Conservation (phyloP, 306 rosid genomes). For the Glycyrrhiza uralensis region DNA sequence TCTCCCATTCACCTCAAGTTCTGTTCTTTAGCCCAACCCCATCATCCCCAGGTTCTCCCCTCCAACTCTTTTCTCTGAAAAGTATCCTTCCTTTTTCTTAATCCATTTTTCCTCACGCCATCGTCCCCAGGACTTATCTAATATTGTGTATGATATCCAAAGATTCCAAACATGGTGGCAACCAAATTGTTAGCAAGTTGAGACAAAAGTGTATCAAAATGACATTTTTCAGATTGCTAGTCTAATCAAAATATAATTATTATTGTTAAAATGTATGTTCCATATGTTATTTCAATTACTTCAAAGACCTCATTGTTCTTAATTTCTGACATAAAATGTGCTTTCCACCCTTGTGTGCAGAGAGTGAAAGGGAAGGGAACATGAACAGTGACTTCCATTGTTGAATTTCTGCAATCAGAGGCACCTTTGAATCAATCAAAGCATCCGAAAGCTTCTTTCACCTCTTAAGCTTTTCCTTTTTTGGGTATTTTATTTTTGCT, state of each 20-base stretch:
- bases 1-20: slow-evolving; percentile 22
- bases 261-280: background rate
- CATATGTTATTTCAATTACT: slow-evolving; percentile 7
- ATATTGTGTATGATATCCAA: too few species aligned
- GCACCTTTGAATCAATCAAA: slow-evolving; percentile 40
- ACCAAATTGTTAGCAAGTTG: background rate
- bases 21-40: slow-evolving; percentile 24
- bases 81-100: background rate
- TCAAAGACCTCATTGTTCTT: background rate
- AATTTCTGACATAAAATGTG: background rate
- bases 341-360: slow-evolving; percentile 27
- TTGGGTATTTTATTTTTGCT: background rate
- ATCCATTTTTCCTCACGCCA: background rate
- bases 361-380: slow-evolving; percentile 30
- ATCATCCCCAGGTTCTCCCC: background rate
- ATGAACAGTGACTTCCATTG: slow-evolving; percentile 49
- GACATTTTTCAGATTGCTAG: background rate
- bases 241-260: background rate
- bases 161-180: background rate
- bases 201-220: background rate
- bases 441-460: slow-evolving; percentile 43
- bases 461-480: slow-evolving; percentile 11
- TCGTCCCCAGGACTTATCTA: too few species aligned
- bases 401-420: slow-evolving; percentile 36
- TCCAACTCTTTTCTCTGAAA: background rate